Evolutionary conservation across 2,329 filamentous ascomycete species (phyloP), one percentile per base, ranked within the genome.

Genomic region (Paecilomyces niveus): DNA sequence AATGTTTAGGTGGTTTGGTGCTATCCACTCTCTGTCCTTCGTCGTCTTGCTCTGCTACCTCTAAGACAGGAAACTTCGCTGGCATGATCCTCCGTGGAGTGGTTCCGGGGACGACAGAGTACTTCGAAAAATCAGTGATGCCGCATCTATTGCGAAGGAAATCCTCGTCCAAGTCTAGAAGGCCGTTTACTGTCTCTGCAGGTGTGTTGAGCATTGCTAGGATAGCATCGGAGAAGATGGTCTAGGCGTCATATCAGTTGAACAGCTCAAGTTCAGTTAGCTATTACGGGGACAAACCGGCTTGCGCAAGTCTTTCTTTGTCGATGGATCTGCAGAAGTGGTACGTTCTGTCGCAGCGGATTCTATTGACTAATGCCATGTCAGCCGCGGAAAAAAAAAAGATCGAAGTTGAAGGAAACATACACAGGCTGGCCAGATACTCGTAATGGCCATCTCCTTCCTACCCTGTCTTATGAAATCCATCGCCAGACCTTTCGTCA

Each of bases 401-500:
- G 15, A 22, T 7, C 29, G 29, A 39, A 11, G 22, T 53, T 10
- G 13, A n/a, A 24, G 11, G 5, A 32, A 45, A 75, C 85, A 64
- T 74, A 89, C 88, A 31, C 81, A 83, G 3, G 90, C 90, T 10
- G 90, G 90, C 91, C 91, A 96, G 4, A 95, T 82, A 63, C 88
- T 89, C 0, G 87, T 90, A 57, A 94, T 86, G 10, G 89, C 87
- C 89, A 93, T 91, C 5, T 84, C 78, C 0, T 67, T 74, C 64
- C 83, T 80, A 0, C 82, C 85, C 64, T 92, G 81, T 32, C 90
- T 78, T 63, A 83, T 76, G 69, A 89, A 90, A 66, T 95, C 91
- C 87, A 94, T 90, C 0, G 88, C 89, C 13, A 95, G 76, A 0
- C 90, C 91, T 70, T 90, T 90, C 0, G 88, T 90, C 52, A 95